Evolutionary conservation across 352 stramenopile species (phyloP).

Genomic region (Peronospora belbahrii): DNA sequence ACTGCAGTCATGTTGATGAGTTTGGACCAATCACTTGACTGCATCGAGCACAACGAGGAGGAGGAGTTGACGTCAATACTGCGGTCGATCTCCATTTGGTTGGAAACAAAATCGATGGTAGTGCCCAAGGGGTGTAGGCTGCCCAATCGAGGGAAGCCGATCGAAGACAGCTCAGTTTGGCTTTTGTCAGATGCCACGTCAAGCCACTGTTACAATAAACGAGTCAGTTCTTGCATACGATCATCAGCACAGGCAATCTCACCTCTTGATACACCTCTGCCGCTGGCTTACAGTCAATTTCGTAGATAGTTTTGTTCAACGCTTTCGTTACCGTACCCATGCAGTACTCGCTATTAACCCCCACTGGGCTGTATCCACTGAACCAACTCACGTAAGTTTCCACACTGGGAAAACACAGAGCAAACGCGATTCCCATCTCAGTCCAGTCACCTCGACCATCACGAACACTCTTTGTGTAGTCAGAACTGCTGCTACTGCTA

Average conservation of each 20-base stretch:
- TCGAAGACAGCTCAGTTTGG: conserved; percentile 59
- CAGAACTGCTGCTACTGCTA: conserved; percentile 71
- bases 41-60: conserved; percentile 67
- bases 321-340: conserved; percentile 84
- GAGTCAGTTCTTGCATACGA: not conserved
- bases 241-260: not conserved
- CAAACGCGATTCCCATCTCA: conserved; percentile 77
- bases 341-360: conserved; percentile 67
- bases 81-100: conserved; percentile 60
- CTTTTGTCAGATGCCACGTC: conserved; percentile 70
- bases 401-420: conserved; percentile 77
- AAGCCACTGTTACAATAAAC: conserved; percentile 44
- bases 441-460: conserved; percentile 68
- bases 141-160: conserved; percentile 72
- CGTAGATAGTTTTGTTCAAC: conserved; percentile 79
- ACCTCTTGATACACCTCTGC: conserved; percentile 80
- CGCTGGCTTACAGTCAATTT: conserved; percentile 78
- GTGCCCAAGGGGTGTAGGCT: conserved; percentile 79
- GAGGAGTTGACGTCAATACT: conserved; percentile 41
- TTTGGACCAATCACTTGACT: conserved; percentile 73
- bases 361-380: conserved; percentile 75
- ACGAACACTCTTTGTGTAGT: conserved; percentile 71
- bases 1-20: conserved; percentile 83
- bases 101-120: conserved; percentile 71
- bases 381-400: conserved; percentile 86